These are phyloP conservation scores for Xylariaceae sp. DNA, from an alignment of 2,329 filamentous ascomycete species.

Conservation along the genomic window DNA sequence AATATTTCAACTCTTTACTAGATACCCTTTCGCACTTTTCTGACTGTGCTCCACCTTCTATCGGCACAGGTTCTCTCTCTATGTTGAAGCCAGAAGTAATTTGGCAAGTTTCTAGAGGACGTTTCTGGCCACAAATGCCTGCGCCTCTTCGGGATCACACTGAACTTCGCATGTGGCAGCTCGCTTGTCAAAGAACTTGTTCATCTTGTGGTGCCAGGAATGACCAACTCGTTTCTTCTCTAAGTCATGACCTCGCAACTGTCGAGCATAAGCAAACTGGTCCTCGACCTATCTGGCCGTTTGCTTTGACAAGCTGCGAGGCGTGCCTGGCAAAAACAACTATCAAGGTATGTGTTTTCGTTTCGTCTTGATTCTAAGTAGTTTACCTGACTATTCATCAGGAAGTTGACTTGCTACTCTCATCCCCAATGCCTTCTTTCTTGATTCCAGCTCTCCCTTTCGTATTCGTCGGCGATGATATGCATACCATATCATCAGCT, in stretches of 20 bases:
- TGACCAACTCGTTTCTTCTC: conserved; percentile 27
- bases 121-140: conserved; percentile 62
- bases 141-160: conserved; percentile 58
- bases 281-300: conserved; percentile 65
- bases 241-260: conserved; percentile 43
- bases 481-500: conserved; percentile 54
- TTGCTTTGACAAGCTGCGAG: conserved; percentile 61
- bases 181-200: conserved; percentile 59
- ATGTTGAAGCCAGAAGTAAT: conserved; percentile 56
- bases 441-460: conserved; percentile 66
- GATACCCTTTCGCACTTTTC: conserved; percentile 40
- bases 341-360: conserved; percentile 54
- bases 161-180: conserved; percentile 72
- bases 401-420: conserved; percentile 66
- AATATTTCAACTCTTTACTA: conserved; percentile 57
- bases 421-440: conserved; percentile 52
- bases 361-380: conserved; percentile 2
- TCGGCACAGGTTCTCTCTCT: conserved; percentile 34
- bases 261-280: conserved; percentile 57
- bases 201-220: conserved; percentile 57
- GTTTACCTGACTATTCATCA: conserved; percentile 35
- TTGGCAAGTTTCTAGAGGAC: conserved; percentile 65
- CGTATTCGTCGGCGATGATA: conserved; percentile 56
- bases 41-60: conserved; percentile 27
- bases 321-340: conserved; percentile 56